Percentiles rank a stretch among this genome's conserved stretches.
These are phyloP conservation scores for Ochetophila trinervis DNA, from an alignment of 306 rosid species.

Conservation along the genomic window DNA sequence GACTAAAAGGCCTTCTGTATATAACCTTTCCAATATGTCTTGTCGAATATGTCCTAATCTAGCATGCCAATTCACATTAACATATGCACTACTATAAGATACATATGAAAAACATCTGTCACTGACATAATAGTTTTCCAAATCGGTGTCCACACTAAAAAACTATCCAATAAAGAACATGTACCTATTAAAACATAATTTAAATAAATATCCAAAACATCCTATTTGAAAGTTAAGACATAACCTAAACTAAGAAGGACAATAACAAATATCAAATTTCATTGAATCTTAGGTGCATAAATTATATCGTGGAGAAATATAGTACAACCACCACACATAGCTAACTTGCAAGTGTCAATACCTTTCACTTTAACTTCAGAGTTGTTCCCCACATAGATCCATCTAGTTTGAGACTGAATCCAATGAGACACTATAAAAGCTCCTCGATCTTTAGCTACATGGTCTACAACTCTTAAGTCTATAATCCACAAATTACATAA, in stretches of 20 bases:
- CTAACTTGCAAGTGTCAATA: neutral
- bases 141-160: too few species aligned
- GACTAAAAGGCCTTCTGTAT: neutral
- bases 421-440: neutral
- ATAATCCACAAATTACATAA: neutral
- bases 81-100: too few species aligned
- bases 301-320: neutral
- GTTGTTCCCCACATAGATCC: too few species aligned
- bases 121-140: too few species aligned
- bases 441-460: neutral
- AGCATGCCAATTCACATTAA: too few species aligned
- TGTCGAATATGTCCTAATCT: neutral
- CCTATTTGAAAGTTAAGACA: neutral
- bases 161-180: too few species aligned
- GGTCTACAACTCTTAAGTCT: neutral
- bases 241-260: neutral
- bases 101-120: too few species aligned
- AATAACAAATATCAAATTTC: neutral
- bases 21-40: neutral
- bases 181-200: too few species aligned
- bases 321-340: neutral
- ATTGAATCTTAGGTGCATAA: neutral
- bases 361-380: neutral
- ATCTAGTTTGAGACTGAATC: neutral
- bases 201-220: neutral